Percentiles rank a stretch among this genome's conserved stretches.
Conservation (phyloP, 768 basidiomycete genomes). For the Phlegmacium glaucopus region DNA sequence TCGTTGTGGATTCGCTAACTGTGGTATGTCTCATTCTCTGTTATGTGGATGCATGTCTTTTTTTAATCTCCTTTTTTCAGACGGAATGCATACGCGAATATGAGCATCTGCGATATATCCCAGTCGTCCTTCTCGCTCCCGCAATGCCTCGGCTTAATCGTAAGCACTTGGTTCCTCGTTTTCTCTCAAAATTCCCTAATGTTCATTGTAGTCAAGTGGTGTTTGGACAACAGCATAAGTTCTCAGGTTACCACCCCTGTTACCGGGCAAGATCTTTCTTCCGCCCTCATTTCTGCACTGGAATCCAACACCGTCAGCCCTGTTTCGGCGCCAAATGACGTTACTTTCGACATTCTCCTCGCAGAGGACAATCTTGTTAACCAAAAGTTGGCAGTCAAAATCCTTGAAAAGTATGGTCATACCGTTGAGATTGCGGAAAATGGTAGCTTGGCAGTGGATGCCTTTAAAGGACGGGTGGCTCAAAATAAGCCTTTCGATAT, state of each 20-base stretch:
- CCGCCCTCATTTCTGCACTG: conserved; percentile 89
- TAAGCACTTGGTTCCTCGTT: conserved; percentile 34
- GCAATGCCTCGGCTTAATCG: conserved; percentile 72
- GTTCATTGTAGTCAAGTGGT: conserved; percentile 77
- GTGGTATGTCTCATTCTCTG: conserved; percentile 54
- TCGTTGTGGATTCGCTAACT: conserved; percentile 86
- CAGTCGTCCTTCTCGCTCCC: conserved; percentile 87
- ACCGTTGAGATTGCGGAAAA: conserved; percentile 97
- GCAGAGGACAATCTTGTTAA: conserved; percentile 97
- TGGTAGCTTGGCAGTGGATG: conserved; percentile 89
- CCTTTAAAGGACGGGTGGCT: conserved; percentile 75
- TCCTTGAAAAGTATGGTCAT: conserved; percentile 95
- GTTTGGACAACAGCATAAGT: conserved; percentile 92
- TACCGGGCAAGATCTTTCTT: conserved; percentile 81
- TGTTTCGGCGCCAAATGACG: conserved; percentile 80
- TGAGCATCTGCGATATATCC: conserved; percentile 95
- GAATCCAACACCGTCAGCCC: conserved; percentile 94
- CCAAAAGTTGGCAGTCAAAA: conserved; percentile 94
- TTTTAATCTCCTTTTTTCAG: conserved; percentile 34
- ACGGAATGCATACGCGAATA: conserved; percentile 88
- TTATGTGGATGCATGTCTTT: not conserved
- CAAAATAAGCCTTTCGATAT: conserved; percentile 82
- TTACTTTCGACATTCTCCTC: conserved; percentile 87
- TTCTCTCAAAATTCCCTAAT: conserved; percentile 1
- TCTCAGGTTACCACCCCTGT: conserved; percentile 93